phyloP scores from a whole-genome alignment of 257 asterid genomes.

The Gardenia jasminoides region DNA sequence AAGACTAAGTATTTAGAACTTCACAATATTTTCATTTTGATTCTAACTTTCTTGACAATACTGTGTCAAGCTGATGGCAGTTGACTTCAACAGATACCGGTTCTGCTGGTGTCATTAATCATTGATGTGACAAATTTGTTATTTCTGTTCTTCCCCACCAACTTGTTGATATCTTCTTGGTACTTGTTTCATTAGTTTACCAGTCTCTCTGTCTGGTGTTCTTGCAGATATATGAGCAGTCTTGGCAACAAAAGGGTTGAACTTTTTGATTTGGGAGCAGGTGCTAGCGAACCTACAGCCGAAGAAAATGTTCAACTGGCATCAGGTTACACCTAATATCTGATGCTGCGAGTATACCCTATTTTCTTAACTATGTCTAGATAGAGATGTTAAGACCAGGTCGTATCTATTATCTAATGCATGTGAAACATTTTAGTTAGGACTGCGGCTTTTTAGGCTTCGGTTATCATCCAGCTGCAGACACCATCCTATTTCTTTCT shows the following conservation, averaged over 20 bases:
- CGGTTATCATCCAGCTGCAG: background rate
- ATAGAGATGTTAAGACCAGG: background rate
- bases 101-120: background rate
- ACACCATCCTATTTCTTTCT: background rate
- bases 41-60: background rate
- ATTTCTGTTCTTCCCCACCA: background rate
- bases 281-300: slow-evolving; percentile 74
- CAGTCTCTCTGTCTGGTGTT: background rate
- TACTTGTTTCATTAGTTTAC: background rate
- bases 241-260: slow-evolving; percentile 95
- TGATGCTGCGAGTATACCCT: background rate
- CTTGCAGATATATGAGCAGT: slow-evolving; percentile 82
- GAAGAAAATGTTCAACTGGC: slow-evolving; percentile 89
- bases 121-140: background rate
- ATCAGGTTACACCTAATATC: slow-evolving; percentile 55
- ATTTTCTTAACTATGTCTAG: background rate
- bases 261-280: slow-evolving; percentile 87
- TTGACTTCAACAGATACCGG: background rate
- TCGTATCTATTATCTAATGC: no score
- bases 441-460: background rate
- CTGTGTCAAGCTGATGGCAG: background rate
- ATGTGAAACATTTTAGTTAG: background rate
- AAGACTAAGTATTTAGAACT: slow-evolving; percentile 4
- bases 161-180: background rate
- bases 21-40: background rate